Percentiles rank a stretch among this genome's conserved stretches.
Conservation (phyloP, 768 basidiomycete genomes). For the Exsudoporus frostii region DNA sequence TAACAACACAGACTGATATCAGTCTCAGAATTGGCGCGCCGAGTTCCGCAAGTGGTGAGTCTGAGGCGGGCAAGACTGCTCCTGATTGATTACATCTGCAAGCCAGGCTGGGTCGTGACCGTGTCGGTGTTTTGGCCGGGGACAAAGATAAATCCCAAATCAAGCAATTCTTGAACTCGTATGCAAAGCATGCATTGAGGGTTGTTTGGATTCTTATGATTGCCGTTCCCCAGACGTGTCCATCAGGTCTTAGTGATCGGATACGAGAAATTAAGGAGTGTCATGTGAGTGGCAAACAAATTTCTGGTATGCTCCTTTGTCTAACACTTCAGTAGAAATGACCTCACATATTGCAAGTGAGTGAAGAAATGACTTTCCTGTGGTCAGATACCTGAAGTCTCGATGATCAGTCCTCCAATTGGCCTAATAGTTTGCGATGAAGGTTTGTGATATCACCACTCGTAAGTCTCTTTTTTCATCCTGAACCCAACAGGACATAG, state of each 20-base stretch:
- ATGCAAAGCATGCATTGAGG: conserved; percentile 23
- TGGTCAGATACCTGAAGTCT: background rate
- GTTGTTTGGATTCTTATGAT: background rate
- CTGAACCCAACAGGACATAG: conserved; percentile 64
- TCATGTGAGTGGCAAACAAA: conserved; percentile 56
- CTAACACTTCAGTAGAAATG: conserved; percentile 37
- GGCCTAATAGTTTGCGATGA: conserved; percentile 96
- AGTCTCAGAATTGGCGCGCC: conserved; percentile 81
- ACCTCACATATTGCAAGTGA: conserved; percentile 64
- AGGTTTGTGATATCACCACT: conserved; percentile 41
- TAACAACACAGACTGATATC: background rate
- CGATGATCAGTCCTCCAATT: conserved; percentile 68
- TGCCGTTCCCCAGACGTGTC: conserved; percentile 44
- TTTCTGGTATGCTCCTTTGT: background rate
- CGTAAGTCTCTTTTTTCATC: background rate
- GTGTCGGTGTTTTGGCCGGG: conserved; percentile 56
- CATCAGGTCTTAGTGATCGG: conserved; percentile 92
- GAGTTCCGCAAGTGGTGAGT: conserved; percentile 95
- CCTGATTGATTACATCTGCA: background rate
- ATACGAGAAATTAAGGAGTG: conserved; percentile 84
- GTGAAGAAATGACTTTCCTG: conserved; percentile 16
- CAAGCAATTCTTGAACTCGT: conserved; percentile 76
- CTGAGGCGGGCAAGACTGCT: background rate
- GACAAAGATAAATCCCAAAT: conserved; percentile 56
- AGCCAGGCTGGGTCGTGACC: conserved; percentile 52